Evolutionary conservation across 306 rosid species (phyloP), one percentile per base, ranked within the genome.

Genomic region (Carpinus fangiana): DNA sequence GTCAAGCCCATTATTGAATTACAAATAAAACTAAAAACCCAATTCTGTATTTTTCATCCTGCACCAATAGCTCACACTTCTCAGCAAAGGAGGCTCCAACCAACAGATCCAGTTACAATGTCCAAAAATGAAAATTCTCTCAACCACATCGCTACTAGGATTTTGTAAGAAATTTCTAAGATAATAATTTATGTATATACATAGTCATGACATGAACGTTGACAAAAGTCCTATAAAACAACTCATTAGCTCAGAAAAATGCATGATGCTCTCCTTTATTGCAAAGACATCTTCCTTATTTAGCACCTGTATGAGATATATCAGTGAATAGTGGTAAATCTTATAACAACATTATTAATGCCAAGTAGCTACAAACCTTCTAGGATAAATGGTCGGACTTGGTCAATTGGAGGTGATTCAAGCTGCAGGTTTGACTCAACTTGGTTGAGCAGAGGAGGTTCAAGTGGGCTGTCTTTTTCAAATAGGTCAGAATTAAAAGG

Each of bases 361-460:
- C 88, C 81, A 88, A 86, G 86, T 83, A 76, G 64, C 82, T 84
- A 95, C 96, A 92, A 89, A 90, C 98, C 98, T 90, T 95, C 96
- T 56, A 95, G 90, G 80, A 90, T 46, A 87, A 95, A 92, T 8
- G 92, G 85, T 70, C 87, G 96, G 86, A 87, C 80, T 79, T 79
- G 90, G 80, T 90, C 92, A 36, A 76, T 55, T 74, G 82, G 82
- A 51, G 92, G 80, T 66, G 87, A 78, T 78, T 88, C 94, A 43
- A 75, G 80, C 59, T 75, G 80, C 76, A 67, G 83, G 54, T 79
- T 77, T 61, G 87, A 57, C 69, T 79, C 91, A 74, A 73, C 87
- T 82, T 84, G 75, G 34, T 57, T 78, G 36, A 84, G 81, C 57
- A 82, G 76, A 7, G 83, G 76, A 73, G 87, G 80, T 60, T 88